Evolutionary conservation across 2,329 filamentous ascomycete genomes (phyloP).

Genomic region (Diaporthe sp.): DNA sequence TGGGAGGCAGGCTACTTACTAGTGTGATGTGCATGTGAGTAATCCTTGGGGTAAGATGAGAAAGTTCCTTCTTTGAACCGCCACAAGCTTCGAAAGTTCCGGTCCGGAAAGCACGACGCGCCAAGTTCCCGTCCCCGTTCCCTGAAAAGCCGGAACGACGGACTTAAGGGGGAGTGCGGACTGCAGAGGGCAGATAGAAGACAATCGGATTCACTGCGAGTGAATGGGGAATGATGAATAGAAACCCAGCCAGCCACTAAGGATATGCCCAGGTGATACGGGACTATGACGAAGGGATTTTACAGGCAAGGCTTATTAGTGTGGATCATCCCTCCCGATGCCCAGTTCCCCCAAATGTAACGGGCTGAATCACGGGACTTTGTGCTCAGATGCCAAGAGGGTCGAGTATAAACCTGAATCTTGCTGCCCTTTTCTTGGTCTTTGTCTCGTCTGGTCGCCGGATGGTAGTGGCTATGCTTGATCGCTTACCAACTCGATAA

Average conservation of each 20-base stretch:
- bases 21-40: conserved; percentile 20
- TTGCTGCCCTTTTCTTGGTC: neutral
- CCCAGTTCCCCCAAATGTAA: neutral
- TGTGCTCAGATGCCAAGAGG: conserved; percentile 15
- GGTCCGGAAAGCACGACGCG: conserved; percentile 21
- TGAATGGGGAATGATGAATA: neutral
- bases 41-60: conserved; percentile 17
- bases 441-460: neutral
- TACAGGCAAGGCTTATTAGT: conserved; percentile 29
- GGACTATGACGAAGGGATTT: conserved; percentile 33
- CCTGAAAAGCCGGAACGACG: neutral
- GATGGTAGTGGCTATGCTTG: neutral
- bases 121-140: conserved; percentile 7
- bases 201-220: neutral
- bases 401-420: conserved; percentile 6
- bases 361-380: conserved; percentile 26
- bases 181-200: neutral
- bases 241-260: conserved; percentile 6
- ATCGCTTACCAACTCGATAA: neutral
- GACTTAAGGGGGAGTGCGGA: neutral
- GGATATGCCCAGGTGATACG: neutral
- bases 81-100: conserved; percentile 29
- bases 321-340: conserved; percentile 30
- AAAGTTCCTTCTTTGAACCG: conserved; percentile 31
- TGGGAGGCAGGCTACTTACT: neutral